These are phyloP conservation scores for Apophysomyces ossiformis DNA, from an alignment of 371 early-diverging fungal species.

Conservation along the genomic window DNA sequence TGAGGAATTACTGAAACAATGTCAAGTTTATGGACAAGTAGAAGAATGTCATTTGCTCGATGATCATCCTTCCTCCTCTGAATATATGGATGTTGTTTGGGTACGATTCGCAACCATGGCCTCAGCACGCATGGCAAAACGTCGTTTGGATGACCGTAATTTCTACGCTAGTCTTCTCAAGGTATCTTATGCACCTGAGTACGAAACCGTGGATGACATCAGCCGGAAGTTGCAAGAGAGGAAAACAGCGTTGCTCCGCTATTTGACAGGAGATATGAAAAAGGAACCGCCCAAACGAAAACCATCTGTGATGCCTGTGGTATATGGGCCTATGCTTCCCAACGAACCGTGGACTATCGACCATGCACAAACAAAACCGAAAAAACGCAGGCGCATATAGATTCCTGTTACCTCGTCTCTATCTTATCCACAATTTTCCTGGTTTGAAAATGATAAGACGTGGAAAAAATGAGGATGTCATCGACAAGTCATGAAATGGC, in stretches of 20 bases:
- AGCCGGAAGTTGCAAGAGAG: conserved; percentile 49
- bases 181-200: conserved; percentile 55
- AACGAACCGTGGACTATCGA: too few relatives aligned
- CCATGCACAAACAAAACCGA: too few relatives aligned
- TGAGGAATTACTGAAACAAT: conserved; percentile 39
- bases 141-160: conserved; percentile 47
- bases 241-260: conserved; percentile 7
- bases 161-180: conserved; percentile 46
- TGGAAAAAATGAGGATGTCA: too few relatives aligned
- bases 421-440: too few relatives aligned
- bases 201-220: conserved; percentile 54
- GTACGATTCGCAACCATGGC: conserved; percentile 29
- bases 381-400: too few relatives aligned
- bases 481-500: too few relatives aligned
- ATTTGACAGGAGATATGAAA: background rate
- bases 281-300: background rate
- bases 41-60: conserved; percentile 35
- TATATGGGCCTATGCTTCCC: too few relatives aligned
- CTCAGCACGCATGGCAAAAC: conserved; percentile 49
- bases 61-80: conserved; percentile 32
- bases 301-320: too few relatives aligned
- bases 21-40: conserved; percentile 38
- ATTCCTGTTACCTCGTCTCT: too few relatives aligned
- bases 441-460: too few relatives aligned
- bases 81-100: conserved; percentile 44